Conservation (phyloP, 345 rosid species). For the Eucalyptus albens region DNA sequence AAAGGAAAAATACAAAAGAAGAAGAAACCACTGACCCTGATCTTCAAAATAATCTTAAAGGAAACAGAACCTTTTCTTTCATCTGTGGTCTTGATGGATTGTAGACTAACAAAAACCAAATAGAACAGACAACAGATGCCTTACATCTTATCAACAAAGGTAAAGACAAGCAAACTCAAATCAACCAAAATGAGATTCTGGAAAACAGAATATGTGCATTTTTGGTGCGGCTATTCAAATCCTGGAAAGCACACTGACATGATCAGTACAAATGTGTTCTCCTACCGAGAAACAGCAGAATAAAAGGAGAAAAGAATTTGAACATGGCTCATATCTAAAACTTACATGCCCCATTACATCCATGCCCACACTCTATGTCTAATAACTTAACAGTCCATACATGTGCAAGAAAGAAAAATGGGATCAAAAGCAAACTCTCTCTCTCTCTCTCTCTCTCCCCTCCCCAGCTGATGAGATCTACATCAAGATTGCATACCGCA, state of each 20-base stretch:
- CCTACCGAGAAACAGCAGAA: not conserved
- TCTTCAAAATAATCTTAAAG: not conserved
- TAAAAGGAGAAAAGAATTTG: not conserved
- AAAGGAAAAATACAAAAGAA: not conserved
- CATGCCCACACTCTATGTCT: not conserved
- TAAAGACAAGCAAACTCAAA: not conserved
- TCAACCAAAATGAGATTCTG: not conserved
- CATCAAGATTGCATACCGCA: constrained; percentile 89
- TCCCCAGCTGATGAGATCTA: constrained; percentile 3
- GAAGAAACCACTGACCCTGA: not conserved
- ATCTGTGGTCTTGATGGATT: not conserved
- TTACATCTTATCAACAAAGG: not conserved
- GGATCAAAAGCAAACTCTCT: not conserved
- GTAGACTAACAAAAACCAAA: not conserved
- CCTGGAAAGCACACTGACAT: not conserved
- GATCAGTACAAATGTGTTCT: not conserved
- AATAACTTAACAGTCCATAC: not conserved
- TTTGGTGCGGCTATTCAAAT: not conserved
- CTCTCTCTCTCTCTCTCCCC: not conserved
- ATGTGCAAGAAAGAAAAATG: not conserved
- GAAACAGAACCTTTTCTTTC: not conserved
- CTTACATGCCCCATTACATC: not conserved
- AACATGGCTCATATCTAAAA: not conserved
- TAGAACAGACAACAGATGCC: not conserved
- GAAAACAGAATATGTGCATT: not conserved